Evolutionary conservation across 345 rosid genomes (phyloP), one percentile per base, ranked within the genome.

Genomic region (Acer negundo): DNA sequence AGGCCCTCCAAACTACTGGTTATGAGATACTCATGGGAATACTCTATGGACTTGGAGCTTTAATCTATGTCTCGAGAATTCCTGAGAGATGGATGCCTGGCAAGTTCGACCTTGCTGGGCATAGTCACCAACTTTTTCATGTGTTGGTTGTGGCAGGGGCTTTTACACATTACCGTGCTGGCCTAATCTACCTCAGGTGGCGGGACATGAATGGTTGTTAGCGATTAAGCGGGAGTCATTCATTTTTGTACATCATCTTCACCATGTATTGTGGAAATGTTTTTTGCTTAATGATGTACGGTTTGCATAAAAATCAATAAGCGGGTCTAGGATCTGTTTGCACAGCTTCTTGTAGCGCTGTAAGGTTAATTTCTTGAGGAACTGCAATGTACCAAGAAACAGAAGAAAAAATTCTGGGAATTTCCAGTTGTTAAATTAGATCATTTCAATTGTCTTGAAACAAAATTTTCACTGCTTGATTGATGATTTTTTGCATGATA

Each of bases 51-150:
- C 55, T 55, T 42, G 83, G 83, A 47, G 79, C 83, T 44, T 59
- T 72, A 73, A 80, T 76, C 10, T 76, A 72, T 11, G 77, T 73
- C 17, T 26, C 58, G 0, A 65, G 79, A 49, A 73, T 80, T 47
- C 83, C 77, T 0, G 74, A 80, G 73, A 72, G 74, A 55, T 76
- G 83, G 77, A 80, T 58, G 31, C 83, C 83, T n/a, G 80, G 83
- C 7, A 80, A 67, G 44, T 80, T 80, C 59, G 83, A 80, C 28
- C 72, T 80, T 67, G 83, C 83, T n/a, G 83, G 80, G 26, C 80
- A 80, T 19, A 76, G 80, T 76, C 80, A 80, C 72, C 83, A 72
- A 75, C 83, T 80, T 6, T 80, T 80, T 59, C 83, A 80, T 31
- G 69, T 76, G 70, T 44, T 75, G 67, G 80, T 72, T 15, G 77